Evolutionary conservation across 169 alveolate species (phyloP).

Genomic region (Plasmodium knowlesi): DNA sequence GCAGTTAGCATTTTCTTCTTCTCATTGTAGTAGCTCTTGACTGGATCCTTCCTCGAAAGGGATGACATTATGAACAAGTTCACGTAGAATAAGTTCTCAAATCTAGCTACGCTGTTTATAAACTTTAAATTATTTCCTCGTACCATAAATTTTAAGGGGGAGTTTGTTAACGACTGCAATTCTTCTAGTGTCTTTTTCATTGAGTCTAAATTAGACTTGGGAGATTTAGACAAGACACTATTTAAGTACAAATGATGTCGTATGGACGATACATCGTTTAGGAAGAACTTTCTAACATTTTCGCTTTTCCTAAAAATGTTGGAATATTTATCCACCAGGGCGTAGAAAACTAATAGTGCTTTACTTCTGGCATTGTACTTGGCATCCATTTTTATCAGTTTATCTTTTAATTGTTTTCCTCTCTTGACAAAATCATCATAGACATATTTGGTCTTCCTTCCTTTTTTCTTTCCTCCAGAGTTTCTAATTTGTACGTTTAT

Average conservation of each 20-base stretch:
- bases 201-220: conserved; percentile 33
- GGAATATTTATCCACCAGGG: conserved; percentile 38
- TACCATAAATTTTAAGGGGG: conserved; percentile 41
- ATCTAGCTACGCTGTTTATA: conserved; percentile 32
- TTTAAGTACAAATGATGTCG: conserved; percentile 57
- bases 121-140: conserved; percentile 49
- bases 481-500: neutral
- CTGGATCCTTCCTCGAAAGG: conserved; percentile 73
- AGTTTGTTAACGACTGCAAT: conserved; percentile 2
- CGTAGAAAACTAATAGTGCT: conserved; percentile 29
- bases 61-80: conserved; percentile 44
- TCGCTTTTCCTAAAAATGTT: conserved; percentile 18
- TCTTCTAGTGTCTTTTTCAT: conserved; percentile 17
- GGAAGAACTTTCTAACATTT: neutral
- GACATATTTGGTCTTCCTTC: neutral
- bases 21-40: conserved; percentile 63
- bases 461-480: neutral
- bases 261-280: conserved; percentile 14
- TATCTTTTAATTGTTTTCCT: conserved; percentile 11
- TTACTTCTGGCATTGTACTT: conserved; percentile 22
- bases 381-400: conserved; percentile 12
- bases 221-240: neutral
- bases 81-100: conserved; percentile 32
- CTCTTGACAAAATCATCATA: conserved; percentile 25
- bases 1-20: conserved; percentile 75